These are phyloP conservation scores for Echinochloa phyllopogon DNA, from an alignment of 176 grass and related monocot species.

Conservation along the genomic window DNA sequence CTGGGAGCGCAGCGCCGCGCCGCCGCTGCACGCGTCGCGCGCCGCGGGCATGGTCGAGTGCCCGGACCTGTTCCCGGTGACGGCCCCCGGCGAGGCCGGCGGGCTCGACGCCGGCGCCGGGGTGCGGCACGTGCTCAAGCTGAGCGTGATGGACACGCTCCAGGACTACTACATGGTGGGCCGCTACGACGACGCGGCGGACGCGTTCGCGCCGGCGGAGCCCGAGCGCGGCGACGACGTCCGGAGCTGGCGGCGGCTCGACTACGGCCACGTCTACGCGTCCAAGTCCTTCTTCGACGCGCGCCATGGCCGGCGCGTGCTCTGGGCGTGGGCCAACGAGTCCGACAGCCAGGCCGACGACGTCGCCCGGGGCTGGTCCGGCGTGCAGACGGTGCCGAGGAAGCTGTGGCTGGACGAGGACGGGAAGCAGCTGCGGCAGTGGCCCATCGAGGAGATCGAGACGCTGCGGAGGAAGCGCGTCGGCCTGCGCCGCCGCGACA, in stretches of 20 bases:
- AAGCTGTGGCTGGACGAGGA: constrained; percentile 65
- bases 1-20: constrained; percentile 54
- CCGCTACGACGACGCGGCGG: constrained; percentile 56
- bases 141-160: constrained; percentile 52
- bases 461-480: constrained; percentile 57
- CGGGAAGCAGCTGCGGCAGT: constrained; percentile 71
- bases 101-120: constrained; percentile 53
- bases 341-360: constrained; percentile 62
- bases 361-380: constrained; percentile 69
- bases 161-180: constrained; percentile 84
- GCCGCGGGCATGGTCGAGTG: constrained; percentile 64
- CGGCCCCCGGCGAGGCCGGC: neutral
- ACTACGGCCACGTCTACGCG: constrained; percentile 79
- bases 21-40: constrained; percentile 49
- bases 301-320: constrained; percentile 53
- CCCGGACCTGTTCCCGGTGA: constrained; percentile 82
- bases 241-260: constrained; percentile 57
- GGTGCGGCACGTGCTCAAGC: constrained; percentile 68
- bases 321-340: constrained; percentile 78
- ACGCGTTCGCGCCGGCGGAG: constrained; percentile 60
- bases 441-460: constrained; percentile 82
- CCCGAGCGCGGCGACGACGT: constrained; percentile 43
- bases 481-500: constrained; percentile 34
- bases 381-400: constrained; percentile 67
- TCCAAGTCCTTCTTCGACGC: constrained; percentile 88